Conservation (phyloP, 2,329 filamentous ascomycete species). For the Colletotrichum sp. region DNA sequence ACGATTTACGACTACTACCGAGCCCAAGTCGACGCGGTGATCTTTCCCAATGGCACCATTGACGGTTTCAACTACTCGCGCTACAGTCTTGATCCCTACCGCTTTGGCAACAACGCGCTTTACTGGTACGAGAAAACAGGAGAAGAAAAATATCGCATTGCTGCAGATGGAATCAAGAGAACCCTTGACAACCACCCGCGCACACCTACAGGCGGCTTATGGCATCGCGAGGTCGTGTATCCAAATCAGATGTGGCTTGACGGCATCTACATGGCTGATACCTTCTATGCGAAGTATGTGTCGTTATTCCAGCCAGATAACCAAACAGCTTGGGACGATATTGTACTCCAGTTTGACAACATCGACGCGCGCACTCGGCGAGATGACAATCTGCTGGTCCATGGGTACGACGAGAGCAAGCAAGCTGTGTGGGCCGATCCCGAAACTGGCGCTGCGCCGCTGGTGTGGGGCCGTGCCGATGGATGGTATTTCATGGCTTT, state of each 20-base stretch:
- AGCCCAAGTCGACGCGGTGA: slow-evolving; percentile 50
- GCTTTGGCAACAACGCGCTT: slow-evolving; percentile 57
- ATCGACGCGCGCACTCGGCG: slow-evolving; percentile 45
- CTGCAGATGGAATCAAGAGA: slow-evolving; percentile 48
- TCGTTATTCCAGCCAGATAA: slow-evolving; percentile 39
- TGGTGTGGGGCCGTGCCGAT: slow-evolving; percentile 58
- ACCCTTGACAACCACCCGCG: slow-evolving; percentile 55
- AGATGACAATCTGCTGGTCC: slow-evolving; percentile 49
- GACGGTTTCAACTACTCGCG: slow-evolving; percentile 48
- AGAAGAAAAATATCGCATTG: slow-evolving; percentile 52
- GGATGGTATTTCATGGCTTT: slow-evolving; percentile 61
- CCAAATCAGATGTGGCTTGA: slow-evolving; percentile 64
- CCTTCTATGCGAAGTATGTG: slow-evolving; percentile 47
- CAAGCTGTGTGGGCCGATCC: slow-evolving; percentile 56
- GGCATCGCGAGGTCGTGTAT: slow-evolving; percentile 52
- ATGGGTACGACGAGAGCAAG: slow-evolving; percentile 58
- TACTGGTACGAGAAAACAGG: slow-evolving; percentile 52
- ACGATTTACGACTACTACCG: slow-evolving; percentile 49
- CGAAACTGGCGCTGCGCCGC: slow-evolving; percentile 52
- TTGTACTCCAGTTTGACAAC: slow-evolving; percentile 48
- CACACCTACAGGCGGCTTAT: slow-evolving; percentile 57
- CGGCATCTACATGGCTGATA: slow-evolving; percentile 56
- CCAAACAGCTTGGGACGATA: slow-evolving; percentile 47
- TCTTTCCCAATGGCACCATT: slow-evolving; percentile 52
- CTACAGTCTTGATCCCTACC: slow-evolving; percentile 58